These are phyloP conservation scores for Gilbertella persicaria DNA, from an alignment of 371 early-diverging fungal species.

Conservation along the genomic window DNA sequence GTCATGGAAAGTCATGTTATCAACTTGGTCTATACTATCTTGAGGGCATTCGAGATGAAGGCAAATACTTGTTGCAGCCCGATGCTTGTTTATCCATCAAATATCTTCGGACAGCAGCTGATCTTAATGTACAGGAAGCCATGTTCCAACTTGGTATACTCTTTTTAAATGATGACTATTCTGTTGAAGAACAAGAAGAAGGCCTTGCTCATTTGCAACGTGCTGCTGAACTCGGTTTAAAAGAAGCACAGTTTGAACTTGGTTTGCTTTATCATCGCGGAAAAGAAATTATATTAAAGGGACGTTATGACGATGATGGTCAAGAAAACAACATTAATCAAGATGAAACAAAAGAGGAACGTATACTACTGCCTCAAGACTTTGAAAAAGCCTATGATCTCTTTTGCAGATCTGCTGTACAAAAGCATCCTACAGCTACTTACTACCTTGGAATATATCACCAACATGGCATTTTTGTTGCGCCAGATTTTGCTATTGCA, in stretches of 20 bases:
- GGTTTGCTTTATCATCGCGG: conserved; percentile 40
- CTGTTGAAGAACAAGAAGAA: conserved; percentile 33
- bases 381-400: conserved; percentile 38
- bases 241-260: conserved; percentile 36
- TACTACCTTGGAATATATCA: conserved; percentile 43
- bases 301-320: background rate
- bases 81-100: conserved; percentile 24
- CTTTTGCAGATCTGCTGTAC: conserved; percentile 39
- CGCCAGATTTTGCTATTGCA: conserved; percentile 26
- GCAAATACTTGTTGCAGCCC: conserved; percentile 8
- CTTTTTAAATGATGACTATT: conserved; percentile 22
- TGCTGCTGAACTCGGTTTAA: conserved; percentile 33
- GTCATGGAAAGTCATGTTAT: conserved; percentile 38
- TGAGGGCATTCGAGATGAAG: conserved; percentile 25
- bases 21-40: conserved; percentile 37
- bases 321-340: conserved; percentile 1
- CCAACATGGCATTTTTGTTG: conserved; percentile 41
- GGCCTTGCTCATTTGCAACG: conserved; percentile 20
- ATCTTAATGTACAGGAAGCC: conserved; percentile 33
- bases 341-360: conserved; percentile 2
- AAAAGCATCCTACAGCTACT: conserved; percentile 37
- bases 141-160: conserved; percentile 40
- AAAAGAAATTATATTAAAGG: conserved; percentile 16
- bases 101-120: conserved; percentile 38
- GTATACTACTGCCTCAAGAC: conserved; percentile 31